Percentiles rank a stretch among this genome's conserved stretches.
Conservation (phyloP, 2,329 filamentous ascomycete species). For the Albifimbria verrucaria region DNA sequence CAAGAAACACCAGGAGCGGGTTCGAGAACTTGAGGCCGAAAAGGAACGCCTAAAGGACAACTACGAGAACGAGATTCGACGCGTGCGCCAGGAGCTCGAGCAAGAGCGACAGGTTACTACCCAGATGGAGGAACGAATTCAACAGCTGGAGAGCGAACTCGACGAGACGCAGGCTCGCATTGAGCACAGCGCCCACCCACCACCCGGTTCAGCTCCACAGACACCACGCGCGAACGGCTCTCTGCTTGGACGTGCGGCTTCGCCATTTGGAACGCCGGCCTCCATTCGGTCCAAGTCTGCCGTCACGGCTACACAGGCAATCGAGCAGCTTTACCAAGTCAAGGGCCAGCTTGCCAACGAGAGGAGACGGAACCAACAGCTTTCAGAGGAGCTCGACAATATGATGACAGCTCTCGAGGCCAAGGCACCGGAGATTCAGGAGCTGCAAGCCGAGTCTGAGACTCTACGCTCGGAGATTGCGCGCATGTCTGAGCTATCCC, state of each 20-base stretch:
- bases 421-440: constrained; percentile 83
- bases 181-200: constrained; percentile 38
- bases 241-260: constrained; percentile 48
- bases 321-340: constrained; percentile 62
- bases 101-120: constrained; percentile 45
- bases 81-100: constrained; percentile 55
- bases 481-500: constrained; percentile 80
- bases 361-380: constrained; percentile 69
- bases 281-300: constrained; percentile 53
- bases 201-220: constrained; percentile 49
- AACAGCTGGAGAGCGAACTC: constrained; percentile 50
- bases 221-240: constrained; percentile 61
- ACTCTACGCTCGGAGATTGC: constrained; percentile 76
- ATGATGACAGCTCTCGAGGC: constrained; percentile 82
- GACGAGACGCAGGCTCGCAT: constrained; percentile 50
- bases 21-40: constrained; percentile 67
- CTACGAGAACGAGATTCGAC: constrained; percentile 57
- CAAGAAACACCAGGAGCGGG: constrained; percentile 65
- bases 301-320: constrained; percentile 59
- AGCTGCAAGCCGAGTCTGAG: constrained; percentile 77
- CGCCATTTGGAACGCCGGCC: constrained; percentile 60
- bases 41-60: constrained; percentile 60
- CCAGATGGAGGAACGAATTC: constrained; percentile 45
- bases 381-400: constrained; percentile 76
- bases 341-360: constrained; percentile 73